Evolutionary conservation across 345 rosid species (phyloP), one percentile per base, ranked within the genome.

Genomic region (Hypericum androsaemum): DNA sequence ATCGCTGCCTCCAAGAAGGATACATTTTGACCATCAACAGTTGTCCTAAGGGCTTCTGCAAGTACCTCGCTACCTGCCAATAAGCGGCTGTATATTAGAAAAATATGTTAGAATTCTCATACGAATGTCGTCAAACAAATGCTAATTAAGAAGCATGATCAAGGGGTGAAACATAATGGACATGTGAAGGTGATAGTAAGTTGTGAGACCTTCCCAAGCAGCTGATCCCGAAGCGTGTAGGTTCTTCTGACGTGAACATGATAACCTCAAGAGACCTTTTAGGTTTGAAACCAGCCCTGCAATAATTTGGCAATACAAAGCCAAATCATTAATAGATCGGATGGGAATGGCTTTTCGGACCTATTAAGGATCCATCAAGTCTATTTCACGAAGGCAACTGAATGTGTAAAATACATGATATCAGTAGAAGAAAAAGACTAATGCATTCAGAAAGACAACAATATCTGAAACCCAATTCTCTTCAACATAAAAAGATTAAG

Each of bases 211-310:
- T 90, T 77, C 96, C 98, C 80, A 86, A 77, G 61, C 98, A 90
- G 67, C 98, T 17, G 64, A 90, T 90, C 61, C 95, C 98, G 62
- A 82, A 90, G 52, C 96, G 81, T 16, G 98, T 90, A 58, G 98
- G 96, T 72, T 90, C 96, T 77, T 86, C 98, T 7, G 96, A 87
- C 59, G 98, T 90, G 60, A 90, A 87, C 71, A 77, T 60, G 71
- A 90, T 72, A 52, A 86, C 68, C 76, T 90, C 98, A 68, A 90
- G 43, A 48, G 96, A 80, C 48, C 95, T 75, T 82, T 64, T 82
- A 14, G 98, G 96, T 65, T 77, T 84, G 72, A 82, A 82, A 28
- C 92, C 92, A 15, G 83, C 80, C 77, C 98, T 89, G 77, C 7
- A 12, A 41, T 46, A 48, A 41, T 45, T 57, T 56, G 64, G 64